Evolutionary conservation across 1,139 yeast species (phyloP).

Genomic region (Saccharomyces hybrid): DNA sequence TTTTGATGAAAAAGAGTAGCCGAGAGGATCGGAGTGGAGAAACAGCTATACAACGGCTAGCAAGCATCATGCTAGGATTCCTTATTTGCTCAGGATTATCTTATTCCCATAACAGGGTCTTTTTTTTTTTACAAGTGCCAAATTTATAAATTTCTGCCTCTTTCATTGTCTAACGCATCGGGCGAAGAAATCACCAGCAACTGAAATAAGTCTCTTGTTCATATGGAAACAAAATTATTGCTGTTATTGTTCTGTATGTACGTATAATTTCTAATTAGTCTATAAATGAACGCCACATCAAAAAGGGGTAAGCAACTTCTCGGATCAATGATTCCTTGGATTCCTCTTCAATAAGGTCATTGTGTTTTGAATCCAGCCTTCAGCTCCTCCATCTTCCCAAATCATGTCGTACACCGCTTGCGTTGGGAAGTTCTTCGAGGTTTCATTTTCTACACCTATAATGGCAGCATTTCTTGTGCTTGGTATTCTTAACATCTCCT

Average conservation of each 20-base stretch:
- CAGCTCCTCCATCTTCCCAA: conserved; percentile 77
- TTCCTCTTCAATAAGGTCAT: conserved; percentile 49
- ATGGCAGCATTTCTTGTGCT: conserved; percentile 91
- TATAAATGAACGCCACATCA: neutral
- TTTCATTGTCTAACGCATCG: neutral
- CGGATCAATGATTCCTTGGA: conserved; percentile 26
- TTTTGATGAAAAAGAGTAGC: neutral
- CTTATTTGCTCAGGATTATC: neutral
- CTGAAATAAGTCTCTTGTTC: too few relatives aligned
- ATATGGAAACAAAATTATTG: too few relatives aligned
- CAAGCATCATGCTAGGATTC: neutral
- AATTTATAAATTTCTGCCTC: neutral
- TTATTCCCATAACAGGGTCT: neutral
- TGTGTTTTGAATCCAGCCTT: conserved; percentile 79
- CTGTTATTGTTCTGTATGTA: neutral
- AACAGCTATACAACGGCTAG: neutral
- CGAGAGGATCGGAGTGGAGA: neutral
- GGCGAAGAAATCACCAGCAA: neutral
- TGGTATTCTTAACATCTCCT: conserved; percentile 87
- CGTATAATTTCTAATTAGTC: neutral
- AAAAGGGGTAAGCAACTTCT: neutral
- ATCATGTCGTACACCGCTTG: conserved; percentile 49
- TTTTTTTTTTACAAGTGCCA: neutral
- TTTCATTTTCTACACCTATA: conserved; percentile 47
- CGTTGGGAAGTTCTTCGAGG: conserved; percentile 21